Conservation (phyloP, 2,329 filamentous ascomycete species). For the Cylindrodendrum hubeiense region DNA sequence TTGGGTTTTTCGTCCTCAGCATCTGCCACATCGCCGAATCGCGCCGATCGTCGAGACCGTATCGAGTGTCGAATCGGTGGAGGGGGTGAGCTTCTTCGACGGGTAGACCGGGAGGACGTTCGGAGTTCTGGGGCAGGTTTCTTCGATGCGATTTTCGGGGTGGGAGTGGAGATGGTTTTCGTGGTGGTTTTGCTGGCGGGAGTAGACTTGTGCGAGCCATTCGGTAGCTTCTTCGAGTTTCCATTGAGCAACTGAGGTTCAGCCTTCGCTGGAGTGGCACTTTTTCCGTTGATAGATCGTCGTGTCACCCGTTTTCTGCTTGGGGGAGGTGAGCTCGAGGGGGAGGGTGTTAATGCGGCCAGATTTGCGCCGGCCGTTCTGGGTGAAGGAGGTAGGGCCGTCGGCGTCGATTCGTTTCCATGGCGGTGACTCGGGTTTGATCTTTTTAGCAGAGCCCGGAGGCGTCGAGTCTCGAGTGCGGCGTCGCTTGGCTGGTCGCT, state of each 20-base stretch:
- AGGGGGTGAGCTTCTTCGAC: constrained; percentile 55
- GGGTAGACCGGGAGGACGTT: constrained; percentile 48
- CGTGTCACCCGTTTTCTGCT: constrained; percentile 66
- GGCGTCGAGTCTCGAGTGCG: constrained; percentile 66
- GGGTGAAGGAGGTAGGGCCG: constrained; percentile 87
- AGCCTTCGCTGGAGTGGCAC: constrained; percentile 50
- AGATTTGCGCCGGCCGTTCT: constrained; percentile 77
- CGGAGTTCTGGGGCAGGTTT: constrained; percentile 46
- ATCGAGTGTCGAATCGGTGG: constrained; percentile 55
- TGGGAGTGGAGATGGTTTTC: constrained; percentile 40
- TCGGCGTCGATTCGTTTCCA: constrained; percentile 91
- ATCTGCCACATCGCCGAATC: constrained; percentile 49
- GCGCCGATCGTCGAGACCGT: constrained; percentile 58
- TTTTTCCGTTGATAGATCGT: constrained; percentile 50
- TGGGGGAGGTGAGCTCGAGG: constrained; percentile 63
- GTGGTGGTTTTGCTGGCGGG: constrained; percentile 40
- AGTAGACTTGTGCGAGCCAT: constrained; percentile 42
- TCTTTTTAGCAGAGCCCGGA: constrained; percentile 57
- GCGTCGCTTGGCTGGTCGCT: constrained; percentile 74
- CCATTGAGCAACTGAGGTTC: constrained; percentile 42
- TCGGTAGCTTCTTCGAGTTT: constrained; percentile 41
- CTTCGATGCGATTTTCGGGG: constrained; percentile 48
- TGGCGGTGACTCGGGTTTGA: constrained; percentile 78
- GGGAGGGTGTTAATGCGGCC: constrained; percentile 72
- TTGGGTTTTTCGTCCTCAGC: constrained; percentile 29